These are phyloP conservation scores for Phanerochaete sordida DNA, from an alignment of 768 basidiomycete species.

Conservation along the genomic window DNA sequence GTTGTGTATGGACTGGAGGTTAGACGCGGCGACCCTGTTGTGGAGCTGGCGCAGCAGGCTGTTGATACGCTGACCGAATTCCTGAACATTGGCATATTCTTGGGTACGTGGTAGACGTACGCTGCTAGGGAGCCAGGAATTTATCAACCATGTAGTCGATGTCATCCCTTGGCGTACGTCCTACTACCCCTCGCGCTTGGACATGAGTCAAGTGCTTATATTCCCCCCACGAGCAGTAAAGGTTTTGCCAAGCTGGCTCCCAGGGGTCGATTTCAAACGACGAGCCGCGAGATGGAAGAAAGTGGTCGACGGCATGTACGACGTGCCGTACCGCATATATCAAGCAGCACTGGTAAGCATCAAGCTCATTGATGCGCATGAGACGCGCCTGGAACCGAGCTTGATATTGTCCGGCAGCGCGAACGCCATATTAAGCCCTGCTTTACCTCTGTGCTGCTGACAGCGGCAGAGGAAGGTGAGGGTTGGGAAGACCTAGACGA, in stretches of 20 bases:
- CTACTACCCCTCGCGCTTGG: too few relatives aligned
- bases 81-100: too few relatives aligned
- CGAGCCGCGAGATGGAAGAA: constrained; percentile 3
- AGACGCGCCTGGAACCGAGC: neutral
- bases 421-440: neutral
- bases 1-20: too few relatives aligned
- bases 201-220: too few relatives aligned
- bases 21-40: too few relatives aligned
- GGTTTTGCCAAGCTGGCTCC: constrained; percentile 19
- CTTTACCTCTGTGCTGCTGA: neutral
- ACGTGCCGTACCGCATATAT: neutral
- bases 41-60: too few relatives aligned
- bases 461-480: neutral
- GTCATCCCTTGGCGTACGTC: too few relatives aligned
- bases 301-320: neutral
- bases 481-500: neutral
- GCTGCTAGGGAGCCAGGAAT: too few relatives aligned
- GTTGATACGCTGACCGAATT: too few relatives aligned
- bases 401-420: neutral
- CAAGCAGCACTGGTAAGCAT: neutral
- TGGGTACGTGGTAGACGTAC: too few relatives aligned
- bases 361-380: too few relatives aligned
- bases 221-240: neutral
- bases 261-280: constrained; percentile 17
- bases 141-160: too few relatives aligned